Conservation (phyloP, 768 basidiomycete species). For the Leccinum longicurvipes region DNA sequence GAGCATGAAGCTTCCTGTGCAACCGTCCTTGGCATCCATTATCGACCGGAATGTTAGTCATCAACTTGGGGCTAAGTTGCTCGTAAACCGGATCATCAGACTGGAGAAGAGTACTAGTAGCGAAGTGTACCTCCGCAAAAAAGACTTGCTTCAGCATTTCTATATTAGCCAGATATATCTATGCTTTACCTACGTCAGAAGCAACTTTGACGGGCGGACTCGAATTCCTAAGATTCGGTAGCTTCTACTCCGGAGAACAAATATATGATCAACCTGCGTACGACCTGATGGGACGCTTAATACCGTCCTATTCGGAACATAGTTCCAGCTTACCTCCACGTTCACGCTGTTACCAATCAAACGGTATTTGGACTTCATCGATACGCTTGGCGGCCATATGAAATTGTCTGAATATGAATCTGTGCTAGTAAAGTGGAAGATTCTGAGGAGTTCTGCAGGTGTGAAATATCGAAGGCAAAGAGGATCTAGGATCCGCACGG, state of each 20-base stretch:
- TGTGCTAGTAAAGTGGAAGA: conserved; percentile 53
- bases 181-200: no score
- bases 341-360: conserved; percentile 84
- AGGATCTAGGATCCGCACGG: conserved; percentile 53
- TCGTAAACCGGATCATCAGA: no score
- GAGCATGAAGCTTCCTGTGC: no score
- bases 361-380: conserved; percentile 68
- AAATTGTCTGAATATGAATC: conserved; percentile 31
- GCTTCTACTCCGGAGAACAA: conserved; percentile 35
- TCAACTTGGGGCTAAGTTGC: no score
- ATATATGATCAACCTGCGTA: conserved; percentile 58
- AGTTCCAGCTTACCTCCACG: conserved; percentile 47
- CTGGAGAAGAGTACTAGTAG: no score
- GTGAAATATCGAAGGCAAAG: conserved; percentile 74
- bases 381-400: conserved; percentile 59
- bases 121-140: no score
- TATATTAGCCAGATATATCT: no score
- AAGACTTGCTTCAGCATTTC: no score
- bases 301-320: not conserved
- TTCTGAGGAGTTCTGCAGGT: conserved; percentile 64
- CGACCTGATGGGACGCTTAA: conserved; percentile 27
- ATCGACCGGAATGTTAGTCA: no score
- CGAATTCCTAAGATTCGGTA: not conserved
- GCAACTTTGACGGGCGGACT: not conserved
- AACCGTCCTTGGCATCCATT: no score